Evolutionary conservation across 306 rosid species (phyloP), one percentile per base, ranked within the genome.

Genomic region (Arachis stenosperma): DNA sequence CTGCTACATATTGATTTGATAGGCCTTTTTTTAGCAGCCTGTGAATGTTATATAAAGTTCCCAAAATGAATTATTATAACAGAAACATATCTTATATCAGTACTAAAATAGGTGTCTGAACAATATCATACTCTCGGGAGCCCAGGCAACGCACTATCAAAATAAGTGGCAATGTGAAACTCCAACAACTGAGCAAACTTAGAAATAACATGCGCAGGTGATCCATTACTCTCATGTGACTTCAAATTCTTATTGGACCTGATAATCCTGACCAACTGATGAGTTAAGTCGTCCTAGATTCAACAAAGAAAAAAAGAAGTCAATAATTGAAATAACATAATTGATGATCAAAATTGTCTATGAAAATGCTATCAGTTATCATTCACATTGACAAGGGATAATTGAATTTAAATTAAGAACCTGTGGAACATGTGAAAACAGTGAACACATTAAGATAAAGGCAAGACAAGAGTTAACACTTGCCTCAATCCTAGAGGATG

Each of bases 401-500:
- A 71, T 40, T 43, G 78, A 69, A 68, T 22, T 30, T 22, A 33
- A 51, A 67, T 63, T 42, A 30, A 64, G 52, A 42, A 42, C 46
- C 9, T 42, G 46, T 42, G 41, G 42, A 39, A 9, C 2, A 8
- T 33, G 30, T 8, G 9, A 10, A 46, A 10, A 46, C 42, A 55
- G 44, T 14, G 37, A 33, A 33, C 37, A 33, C 37, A 33, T 33
- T 33, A 33, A 33, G 37, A 33, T 4, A 33, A 33, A 33, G 3
- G 9, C 55, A 71, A 27, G 8, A 9, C 47, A 43, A 52, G 44
- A 65, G 73, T 33, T 33, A 65, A 78, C 12, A 67, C 92, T 84
- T 85, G 81, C 99, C 99, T 94, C 99, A 53, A 97, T 91, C 82
- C 97, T 85, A 52, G 97, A 94, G 80, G 99, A 91, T 64, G 97